phyloP scores from a whole-genome alignment of 495 filamentous ascomycete genomes.

The Niebla homalea region DNA sequence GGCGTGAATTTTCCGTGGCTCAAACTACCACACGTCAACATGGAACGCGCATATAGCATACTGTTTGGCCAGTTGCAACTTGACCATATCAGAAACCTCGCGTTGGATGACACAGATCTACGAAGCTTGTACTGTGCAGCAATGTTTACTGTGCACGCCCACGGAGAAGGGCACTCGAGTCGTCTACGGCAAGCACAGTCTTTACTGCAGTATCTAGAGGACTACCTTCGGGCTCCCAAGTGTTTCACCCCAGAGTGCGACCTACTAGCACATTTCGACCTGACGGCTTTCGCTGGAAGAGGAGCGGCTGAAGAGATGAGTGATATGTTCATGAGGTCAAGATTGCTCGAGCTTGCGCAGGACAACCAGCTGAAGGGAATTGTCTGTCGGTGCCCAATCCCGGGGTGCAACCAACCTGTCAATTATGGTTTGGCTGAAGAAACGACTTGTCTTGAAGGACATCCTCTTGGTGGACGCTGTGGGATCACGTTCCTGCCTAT shows the following conservation, averaged over 20 bases:
- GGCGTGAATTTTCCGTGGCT: slow-evolving; percentile 17
- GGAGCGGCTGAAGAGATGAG: slow-evolving; percentile 14
- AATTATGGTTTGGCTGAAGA: neutral
- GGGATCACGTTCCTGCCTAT: slow-evolving; percentile 40
- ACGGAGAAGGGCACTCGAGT: slow-evolving; percentile 16
- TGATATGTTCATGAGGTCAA: slow-evolving; percentile 28
- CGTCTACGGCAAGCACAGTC: neutral
- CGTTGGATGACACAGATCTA: neutral
- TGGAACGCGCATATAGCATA: slow-evolving; percentile 7
- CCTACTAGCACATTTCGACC: neutral
- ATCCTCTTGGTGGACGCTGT: slow-evolving; percentile 35
- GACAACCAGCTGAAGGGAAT: neutral
- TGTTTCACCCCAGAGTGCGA: slow-evolving; percentile 1
- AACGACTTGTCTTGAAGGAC: slow-evolving; percentile 5
- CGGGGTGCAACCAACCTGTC: neutral
- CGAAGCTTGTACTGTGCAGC: neutral
- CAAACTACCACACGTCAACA: neutral
- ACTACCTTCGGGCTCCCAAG: neutral
- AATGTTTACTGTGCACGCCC: neutral
- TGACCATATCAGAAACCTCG: neutral
- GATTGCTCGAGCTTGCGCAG: neutral
- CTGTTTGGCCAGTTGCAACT: neutral
- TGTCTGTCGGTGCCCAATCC: neutral
- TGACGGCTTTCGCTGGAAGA: no score
- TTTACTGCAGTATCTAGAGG: neutral